Evolutionary conservation across 345 rosid genomes (phyloP).

Genomic region (Durio zibethinus): DNA sequence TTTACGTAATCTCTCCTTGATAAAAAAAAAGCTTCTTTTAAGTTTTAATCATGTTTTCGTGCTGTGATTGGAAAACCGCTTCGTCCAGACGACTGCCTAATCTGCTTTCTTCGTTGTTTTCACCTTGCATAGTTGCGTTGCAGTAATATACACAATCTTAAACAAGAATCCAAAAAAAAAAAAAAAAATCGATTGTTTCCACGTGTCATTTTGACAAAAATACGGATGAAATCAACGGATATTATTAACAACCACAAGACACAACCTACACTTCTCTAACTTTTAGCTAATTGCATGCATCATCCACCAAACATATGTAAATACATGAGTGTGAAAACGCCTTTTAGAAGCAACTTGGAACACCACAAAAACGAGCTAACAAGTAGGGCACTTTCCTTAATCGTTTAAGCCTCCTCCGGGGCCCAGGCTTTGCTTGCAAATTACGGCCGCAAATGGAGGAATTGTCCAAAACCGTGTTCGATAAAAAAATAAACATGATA

Average conservation of each 20-base stretch:
- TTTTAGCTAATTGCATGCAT: not conserved
- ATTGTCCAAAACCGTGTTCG: conserved; percentile 17
- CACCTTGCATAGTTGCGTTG: no score
- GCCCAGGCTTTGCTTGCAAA: not conserved
- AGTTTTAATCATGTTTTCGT: no score
- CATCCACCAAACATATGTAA: not conserved
- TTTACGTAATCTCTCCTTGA: no score
- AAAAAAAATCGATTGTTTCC: no score
- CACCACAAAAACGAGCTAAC: not conserved
- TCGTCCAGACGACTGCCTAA: no score
- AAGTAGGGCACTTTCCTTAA: not conserved
- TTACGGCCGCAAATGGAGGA: not conserved
- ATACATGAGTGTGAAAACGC: not conserved
- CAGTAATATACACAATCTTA: no score
- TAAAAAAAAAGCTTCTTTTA: no score
- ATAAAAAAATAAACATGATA: conserved; percentile 9
- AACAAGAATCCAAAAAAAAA: no score
- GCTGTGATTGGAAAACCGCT: no score
- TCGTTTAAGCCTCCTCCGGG: not conserved
- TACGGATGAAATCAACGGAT: not conserved
- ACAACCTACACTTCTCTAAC: not conserved
- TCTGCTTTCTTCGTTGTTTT: no score
- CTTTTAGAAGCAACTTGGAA: not conserved
- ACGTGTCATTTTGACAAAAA: no score
- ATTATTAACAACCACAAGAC: not conserved